Conservation (phyloP, 1,139 yeast species). For the Pichia terricola region DNA sequence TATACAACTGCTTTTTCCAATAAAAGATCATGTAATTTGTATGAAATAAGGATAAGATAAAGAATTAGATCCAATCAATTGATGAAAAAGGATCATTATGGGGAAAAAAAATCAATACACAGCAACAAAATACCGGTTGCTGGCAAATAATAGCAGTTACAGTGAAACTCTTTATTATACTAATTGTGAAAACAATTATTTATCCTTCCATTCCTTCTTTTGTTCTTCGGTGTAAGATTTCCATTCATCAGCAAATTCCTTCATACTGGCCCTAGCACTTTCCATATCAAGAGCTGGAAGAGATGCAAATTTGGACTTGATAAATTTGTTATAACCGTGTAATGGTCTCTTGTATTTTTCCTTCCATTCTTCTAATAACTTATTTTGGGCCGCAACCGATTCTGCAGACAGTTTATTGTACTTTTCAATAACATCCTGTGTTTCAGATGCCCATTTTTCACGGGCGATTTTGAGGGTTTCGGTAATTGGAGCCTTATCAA, state of each 20-base stretch:
- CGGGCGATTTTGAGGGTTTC: conserved; percentile 6
- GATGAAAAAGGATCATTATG: too few species aligned
- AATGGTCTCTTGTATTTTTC: conserved; percentile 16
- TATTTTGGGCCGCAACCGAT: conserved; percentile 7
- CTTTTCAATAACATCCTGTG: conserved; percentile 12
- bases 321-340: conserved; percentile 17
- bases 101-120: too few species aligned
- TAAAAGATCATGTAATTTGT: too few species aligned
- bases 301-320: conserved; percentile 13
- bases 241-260: conserved; percentile 16
- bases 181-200: too few species aligned
- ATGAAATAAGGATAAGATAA: too few species aligned
- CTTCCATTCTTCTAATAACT: conserved; percentile 17
- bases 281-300: conserved; percentile 6
- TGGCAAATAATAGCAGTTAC: too few species aligned
- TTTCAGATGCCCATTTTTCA: conserved; percentile 14
- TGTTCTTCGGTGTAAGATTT: conserved; percentile 14
- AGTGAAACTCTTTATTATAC: too few species aligned
- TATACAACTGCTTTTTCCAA: too few species aligned
- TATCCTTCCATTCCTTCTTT: conserved; percentile 16
- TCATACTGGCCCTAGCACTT: conserved; percentile 1
- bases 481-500: neutral
- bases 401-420: conserved; percentile 6
- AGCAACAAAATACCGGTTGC: too few species aligned
- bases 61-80: too few species aligned